phyloP scores from a whole-genome alignment of 805 yeast species.

The Wickerhamiella galacta region DNA sequence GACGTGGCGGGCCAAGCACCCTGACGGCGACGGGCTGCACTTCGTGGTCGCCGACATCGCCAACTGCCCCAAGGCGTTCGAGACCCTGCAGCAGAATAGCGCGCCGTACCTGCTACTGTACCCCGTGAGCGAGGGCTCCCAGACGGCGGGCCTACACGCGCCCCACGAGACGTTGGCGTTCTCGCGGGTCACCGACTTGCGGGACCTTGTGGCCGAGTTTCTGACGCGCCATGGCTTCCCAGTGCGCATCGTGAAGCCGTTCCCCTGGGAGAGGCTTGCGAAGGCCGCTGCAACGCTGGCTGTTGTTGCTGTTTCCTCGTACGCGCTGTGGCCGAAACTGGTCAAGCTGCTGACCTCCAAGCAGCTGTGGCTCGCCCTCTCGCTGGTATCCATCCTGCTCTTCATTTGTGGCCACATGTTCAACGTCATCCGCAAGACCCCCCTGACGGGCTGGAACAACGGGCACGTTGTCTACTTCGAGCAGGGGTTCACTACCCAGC shows the following conservation, averaged over 20 bases:
- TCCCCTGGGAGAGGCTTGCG: conserved; percentile 16
- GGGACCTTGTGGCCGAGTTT: conserved; percentile 14
- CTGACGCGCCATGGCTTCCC: conserved; percentile 12
- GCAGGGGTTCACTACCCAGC: conserved; percentile 58
- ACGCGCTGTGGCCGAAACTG: conserved; percentile 20
- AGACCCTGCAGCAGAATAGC: conserved; percentile 37
- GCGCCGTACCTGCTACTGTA: conserved; percentile 66
- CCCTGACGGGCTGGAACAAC: conserved; percentile 26
- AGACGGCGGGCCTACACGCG: conserved; percentile 17
- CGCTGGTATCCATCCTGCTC: conserved; percentile 47
- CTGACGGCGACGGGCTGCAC: conserved; percentile 32
- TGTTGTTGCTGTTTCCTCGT: conserved; percentile 5
- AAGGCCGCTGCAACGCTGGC: conserved; percentile 9
- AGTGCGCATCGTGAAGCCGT: conserved; percentile 20
- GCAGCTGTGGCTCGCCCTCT: conserved; percentile 54
- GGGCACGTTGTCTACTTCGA: conserved; percentile 37
- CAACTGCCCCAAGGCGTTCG: conserved; percentile 37
- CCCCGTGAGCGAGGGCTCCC: conserved; percentile 29
- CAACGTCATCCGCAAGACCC: conserved; percentile 65
- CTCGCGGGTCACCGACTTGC: conserved; percentile 13
- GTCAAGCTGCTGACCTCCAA: conserved; percentile 30
- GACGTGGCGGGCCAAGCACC: conserved; percentile 49
- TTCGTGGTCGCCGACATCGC: conserved; percentile 63
- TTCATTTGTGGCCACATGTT: conserved; percentile 88
- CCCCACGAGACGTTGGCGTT: conserved; percentile 16